A percentile compares a stretch with the other conserved stretches of the same genome.
Conservation (phyloP, 2,329 filamentous ascomycete genomes). For the Bipolaris victoriae region DNA sequence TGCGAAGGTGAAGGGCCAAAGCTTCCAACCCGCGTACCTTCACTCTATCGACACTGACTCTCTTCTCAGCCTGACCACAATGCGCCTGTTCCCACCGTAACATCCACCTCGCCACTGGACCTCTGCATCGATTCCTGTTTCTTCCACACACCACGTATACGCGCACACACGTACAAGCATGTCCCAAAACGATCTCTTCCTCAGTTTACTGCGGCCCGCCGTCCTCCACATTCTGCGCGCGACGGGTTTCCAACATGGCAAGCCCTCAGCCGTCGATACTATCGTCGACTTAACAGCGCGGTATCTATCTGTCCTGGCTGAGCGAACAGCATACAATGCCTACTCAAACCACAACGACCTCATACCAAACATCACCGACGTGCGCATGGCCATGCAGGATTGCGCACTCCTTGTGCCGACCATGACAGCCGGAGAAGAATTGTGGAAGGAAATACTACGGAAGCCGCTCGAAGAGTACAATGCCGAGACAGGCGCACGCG, state of each 20-base stretch:
- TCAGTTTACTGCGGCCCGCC: slow-evolving; percentile 82
- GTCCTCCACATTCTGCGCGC: slow-evolving; percentile 91
- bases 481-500: slow-evolving; percentile 47
- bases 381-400: slow-evolving; percentile 84
- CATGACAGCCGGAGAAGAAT: slow-evolving; percentile 69
- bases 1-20: slow-evolving; percentile 28
- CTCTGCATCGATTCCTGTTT: slow-evolving; percentile 19
- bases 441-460: slow-evolving; percentile 61
- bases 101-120: slow-evolving; percentile 18
- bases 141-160: neutral
- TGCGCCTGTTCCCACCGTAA: slow-evolving; percentile 34
- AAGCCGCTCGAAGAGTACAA: slow-evolving; percentile 53
- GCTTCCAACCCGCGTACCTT: slow-evolving; percentile 23
- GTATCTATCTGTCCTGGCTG: slow-evolving; percentile 77
- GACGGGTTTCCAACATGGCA: slow-evolving; percentile 84
- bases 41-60: slow-evolving; percentile 15
- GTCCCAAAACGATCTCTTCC: slow-evolving; percentile 61
- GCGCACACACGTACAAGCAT: slow-evolving; percentile 31
- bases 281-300: slow-evolving; percentile 85
- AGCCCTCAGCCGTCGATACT: slow-evolving; percentile 81
- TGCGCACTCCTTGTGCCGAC: slow-evolving; percentile 76
- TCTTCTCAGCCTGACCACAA: slow-evolving; percentile 15
- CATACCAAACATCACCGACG: slow-evolving; percentile 72
- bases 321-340: slow-evolving; percentile 73
- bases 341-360: slow-evolving; percentile 71